A percentile compares a stretch with the other conserved stretches of the same genome.
phyloP scores from a whole-genome alignment of 805 yeast genomes.

The Zygotorulaspora danielsina region DNA sequence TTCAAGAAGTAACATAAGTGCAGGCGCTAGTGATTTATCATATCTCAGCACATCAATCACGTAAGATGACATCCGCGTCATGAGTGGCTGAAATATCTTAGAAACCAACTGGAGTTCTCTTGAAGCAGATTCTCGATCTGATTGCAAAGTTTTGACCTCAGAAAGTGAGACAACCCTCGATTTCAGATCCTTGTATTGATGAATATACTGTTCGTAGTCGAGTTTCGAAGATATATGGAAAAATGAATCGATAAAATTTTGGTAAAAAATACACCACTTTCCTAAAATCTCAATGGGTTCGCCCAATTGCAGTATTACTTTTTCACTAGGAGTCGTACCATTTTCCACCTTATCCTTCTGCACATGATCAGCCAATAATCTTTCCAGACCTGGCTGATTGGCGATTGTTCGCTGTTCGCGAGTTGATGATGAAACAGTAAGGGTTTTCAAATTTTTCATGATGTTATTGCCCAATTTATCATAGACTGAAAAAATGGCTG shows the following conservation, averaged over 20 bases:
- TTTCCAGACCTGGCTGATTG: conserved; percentile 8
- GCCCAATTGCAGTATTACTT: conserved; percentile 12
- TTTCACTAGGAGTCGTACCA: conserved; percentile 6
- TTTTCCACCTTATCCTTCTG: not conserved
- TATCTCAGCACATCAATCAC: conserved; percentile 37
- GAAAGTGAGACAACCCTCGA: conserved; percentile 31
- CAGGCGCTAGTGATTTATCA: conserved; percentile 42
- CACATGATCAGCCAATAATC: conserved; percentile 1
- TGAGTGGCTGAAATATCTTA: conserved; percentile 41
- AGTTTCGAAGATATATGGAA: conserved; percentile 43
- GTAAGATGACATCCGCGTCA: conserved; percentile 27
- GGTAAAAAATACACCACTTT: conserved; percentile 40
- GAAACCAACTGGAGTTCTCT: conserved; percentile 44
- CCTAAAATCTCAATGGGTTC: conserved; percentile 20
- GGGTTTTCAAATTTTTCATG: conserved; percentile 3
- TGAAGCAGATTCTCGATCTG: conserved; percentile 44
- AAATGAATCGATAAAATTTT: conserved; percentile 44
- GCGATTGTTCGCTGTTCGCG: conserved; percentile 2
- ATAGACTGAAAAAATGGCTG: conserved; percentile 35
- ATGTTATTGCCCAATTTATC: conserved; percentile 26
- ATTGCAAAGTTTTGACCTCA: conserved; percentile 38
- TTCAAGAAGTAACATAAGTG: conserved; percentile 43
- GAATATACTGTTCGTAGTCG: conserved; percentile 44
- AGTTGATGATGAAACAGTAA: not conserved
- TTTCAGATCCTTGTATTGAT: conserved; percentile 24